Evolutionary conservation across 768 basidiomycete genomes (phyloP).

Genomic region (Lentinula sp.): DNA sequence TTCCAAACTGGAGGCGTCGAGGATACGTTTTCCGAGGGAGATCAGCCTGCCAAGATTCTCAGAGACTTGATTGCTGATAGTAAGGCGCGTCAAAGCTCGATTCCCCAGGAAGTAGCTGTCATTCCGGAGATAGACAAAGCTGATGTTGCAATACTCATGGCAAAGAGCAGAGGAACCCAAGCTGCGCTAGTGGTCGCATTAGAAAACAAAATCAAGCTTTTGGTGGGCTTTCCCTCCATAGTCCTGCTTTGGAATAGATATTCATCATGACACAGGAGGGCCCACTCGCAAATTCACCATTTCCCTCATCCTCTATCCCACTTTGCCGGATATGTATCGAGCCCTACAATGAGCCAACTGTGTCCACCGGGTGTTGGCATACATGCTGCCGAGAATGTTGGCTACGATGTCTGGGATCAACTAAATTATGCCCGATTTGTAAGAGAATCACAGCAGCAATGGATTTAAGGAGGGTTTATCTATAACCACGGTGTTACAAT

Average conservation of each 20-base stretch:
- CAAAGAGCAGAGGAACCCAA: conserved; percentile 42
- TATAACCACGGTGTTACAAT: conserved; percentile 25
- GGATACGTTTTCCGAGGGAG: conserved; percentile 24
- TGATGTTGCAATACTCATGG: conserved; percentile 43
- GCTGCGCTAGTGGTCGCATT: conserved; percentile 46
- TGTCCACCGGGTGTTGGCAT: conserved; percentile 85
- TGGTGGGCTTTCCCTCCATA: conserved; percentile 35
- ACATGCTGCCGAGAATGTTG: conserved; percentile 80
- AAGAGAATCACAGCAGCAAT: conserved; percentile 75
- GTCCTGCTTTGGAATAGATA: background rate
- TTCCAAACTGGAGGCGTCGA: conserved; percentile 19
- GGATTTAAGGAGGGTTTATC: conserved; percentile 73
- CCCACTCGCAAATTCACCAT: background rate
- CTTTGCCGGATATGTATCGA: conserved; percentile 79
- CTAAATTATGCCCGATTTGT: conserved; percentile 82
- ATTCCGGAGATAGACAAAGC: conserved; percentile 38
- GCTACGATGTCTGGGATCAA: conserved; percentile 78
- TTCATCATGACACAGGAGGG: background rate
- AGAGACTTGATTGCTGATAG: conserved; percentile 51
- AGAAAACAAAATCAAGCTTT: conserved; percentile 52
- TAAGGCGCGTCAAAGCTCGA: conserved; percentile 24
- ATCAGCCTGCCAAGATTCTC: conserved; percentile 30
- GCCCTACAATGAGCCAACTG: conserved; percentile 70
- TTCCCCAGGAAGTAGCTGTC: conserved; percentile 29
- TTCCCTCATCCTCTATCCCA: conserved; percentile 34